Percentiles rank a stretch among this genome's conserved stretches.
Evolutionary conservation across 331 rosid species (phyloP).

Genomic region (Pyrus hybrid): DNA sequence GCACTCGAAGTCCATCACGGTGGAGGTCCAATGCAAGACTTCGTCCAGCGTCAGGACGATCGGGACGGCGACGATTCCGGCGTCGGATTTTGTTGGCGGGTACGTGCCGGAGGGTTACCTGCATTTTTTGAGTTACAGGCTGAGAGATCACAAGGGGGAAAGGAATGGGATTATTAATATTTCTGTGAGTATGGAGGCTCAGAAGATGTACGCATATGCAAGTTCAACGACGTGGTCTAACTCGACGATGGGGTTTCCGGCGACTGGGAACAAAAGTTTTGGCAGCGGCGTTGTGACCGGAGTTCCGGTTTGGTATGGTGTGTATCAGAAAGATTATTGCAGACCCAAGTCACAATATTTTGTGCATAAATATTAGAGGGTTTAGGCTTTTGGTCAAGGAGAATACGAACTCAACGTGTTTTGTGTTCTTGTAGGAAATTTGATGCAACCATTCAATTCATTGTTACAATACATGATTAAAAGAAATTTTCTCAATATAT

Average conservation of each 20-base stretch:
- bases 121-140: conserved; percentile 49
- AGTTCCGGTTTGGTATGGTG: conserved; percentile 39
- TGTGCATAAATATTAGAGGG: background rate
- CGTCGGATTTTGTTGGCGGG: conserved; percentile 33
- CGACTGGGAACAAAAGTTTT: background rate
- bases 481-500: background rate
- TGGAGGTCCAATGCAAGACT: conserved; percentile 48
- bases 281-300: conserved; percentile 38
- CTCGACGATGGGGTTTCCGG: background rate
- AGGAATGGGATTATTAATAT: conserved; percentile 55
- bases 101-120: conserved; percentile 29
- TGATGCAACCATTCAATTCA: background rate
- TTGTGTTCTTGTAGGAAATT: no score
- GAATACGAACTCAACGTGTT: background rate
- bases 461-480: background rate
- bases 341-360: background rate
- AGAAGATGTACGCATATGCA: background rate
- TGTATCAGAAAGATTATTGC: background rate
- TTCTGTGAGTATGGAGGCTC: conserved; percentile 22
- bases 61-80: conserved; percentile 44
- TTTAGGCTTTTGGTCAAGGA: background rate
- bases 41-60: conserved; percentile 13
- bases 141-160: conserved; percentile 43
- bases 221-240: background rate
- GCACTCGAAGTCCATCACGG: conserved; percentile 9